phyloP scores from a whole-genome alignment of 495 filamentous ascomycete genomes.

The Penicillium psychrofluorescens region DNA sequence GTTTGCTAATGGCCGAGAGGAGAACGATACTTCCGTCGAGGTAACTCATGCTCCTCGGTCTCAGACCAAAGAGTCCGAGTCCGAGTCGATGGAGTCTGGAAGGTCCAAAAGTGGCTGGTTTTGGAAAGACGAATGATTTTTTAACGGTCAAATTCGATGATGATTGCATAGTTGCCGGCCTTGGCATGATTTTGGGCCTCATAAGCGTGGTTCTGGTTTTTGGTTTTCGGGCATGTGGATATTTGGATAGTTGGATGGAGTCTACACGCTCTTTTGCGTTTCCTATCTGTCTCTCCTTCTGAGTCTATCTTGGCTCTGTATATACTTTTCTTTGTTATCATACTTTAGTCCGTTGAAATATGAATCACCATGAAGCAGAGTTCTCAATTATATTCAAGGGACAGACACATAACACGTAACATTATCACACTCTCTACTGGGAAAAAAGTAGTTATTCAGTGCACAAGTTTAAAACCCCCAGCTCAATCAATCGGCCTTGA shows the following conservation, averaged over 20 bases:
- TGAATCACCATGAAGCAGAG: not conserved
- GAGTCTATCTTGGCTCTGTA: not conserved
- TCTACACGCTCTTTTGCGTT: no score
- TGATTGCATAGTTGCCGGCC: no score
- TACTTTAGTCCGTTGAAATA: not conserved
- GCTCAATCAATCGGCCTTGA: slow-evolving; percentile 29
- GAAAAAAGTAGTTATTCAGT: no score
- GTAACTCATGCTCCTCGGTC: slow-evolving; percentile 12
- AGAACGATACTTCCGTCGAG: slow-evolving; percentile 42
- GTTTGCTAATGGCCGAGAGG: slow-evolving; percentile 58
- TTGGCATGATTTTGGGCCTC: no score
- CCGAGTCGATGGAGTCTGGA: slow-evolving; percentile 2
- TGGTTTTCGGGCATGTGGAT: no score
- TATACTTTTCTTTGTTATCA: slow-evolving; percentile 3
- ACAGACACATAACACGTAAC: no score
- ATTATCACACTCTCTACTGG: no score
- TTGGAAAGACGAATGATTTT: slow-evolving; percentile 29
- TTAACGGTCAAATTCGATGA: no score
- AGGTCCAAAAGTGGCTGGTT: slow-evolving; percentile 33
- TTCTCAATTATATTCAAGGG: no score
- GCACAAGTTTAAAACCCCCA: not conserved
- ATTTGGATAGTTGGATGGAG: no score
- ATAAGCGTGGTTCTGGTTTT: no score
- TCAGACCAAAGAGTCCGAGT: not conserved
- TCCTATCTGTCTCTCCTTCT: no score